Conservation (phyloP, 495 filamentous ascomycete species). For the Jackrogersella multiformis region DNA sequence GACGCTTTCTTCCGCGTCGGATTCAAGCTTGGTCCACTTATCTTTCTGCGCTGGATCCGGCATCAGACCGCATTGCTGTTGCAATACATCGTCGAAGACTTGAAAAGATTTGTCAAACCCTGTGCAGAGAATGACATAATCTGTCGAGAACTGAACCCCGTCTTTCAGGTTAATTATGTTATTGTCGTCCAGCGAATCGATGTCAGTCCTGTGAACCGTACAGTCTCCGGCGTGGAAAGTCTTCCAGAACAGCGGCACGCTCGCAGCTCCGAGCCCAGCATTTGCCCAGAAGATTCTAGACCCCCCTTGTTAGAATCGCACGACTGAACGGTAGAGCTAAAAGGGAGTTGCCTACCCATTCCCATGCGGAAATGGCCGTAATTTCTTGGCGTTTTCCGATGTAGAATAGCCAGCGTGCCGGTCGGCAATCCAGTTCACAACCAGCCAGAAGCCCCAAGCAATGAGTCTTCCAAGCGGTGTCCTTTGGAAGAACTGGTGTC, state of each 20-base stretch:
- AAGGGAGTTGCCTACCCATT: too few relatives aligned
- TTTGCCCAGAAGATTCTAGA: slow-evolving; percentile 53
- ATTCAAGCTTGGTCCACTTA: too few relatives aligned
- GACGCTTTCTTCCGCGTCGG: slow-evolving; percentile 40
- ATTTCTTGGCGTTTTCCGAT: too few relatives aligned
- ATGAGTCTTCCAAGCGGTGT: slow-evolving; percentile 20
- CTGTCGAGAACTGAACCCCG: slow-evolving; percentile 14
- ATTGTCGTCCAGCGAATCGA: slow-evolving; percentile 15
- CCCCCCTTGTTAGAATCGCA: neutral
- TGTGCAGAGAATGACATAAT: slow-evolving; percentile 49
- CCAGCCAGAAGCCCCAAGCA: slow-evolving; percentile 22
- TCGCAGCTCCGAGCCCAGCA: slow-evolving; percentile 50
- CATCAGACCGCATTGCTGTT: too few relatives aligned
- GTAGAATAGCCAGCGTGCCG: slow-evolving; percentile 24
- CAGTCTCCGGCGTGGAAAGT: slow-evolving; percentile 49
- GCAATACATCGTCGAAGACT: slow-evolving; percentile 38
- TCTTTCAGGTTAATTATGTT: slow-evolving; percentile 27
- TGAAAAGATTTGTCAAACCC: slow-evolving; percentile 42
- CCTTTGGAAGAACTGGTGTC: slow-evolving; percentile 39
- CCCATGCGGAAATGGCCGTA: too few relatives aligned
- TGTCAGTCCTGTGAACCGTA: slow-evolving; percentile 43
- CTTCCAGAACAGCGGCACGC: slow-evolving; percentile 50
- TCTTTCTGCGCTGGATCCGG: too few relatives aligned
- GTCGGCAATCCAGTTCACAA: slow-evolving; percentile 17
- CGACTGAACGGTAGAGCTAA: too few relatives aligned